Evolutionary conservation across 2,329 filamentous ascomycete species (phyloP).

Genomic region (Fonsecaea erecta): DNA sequence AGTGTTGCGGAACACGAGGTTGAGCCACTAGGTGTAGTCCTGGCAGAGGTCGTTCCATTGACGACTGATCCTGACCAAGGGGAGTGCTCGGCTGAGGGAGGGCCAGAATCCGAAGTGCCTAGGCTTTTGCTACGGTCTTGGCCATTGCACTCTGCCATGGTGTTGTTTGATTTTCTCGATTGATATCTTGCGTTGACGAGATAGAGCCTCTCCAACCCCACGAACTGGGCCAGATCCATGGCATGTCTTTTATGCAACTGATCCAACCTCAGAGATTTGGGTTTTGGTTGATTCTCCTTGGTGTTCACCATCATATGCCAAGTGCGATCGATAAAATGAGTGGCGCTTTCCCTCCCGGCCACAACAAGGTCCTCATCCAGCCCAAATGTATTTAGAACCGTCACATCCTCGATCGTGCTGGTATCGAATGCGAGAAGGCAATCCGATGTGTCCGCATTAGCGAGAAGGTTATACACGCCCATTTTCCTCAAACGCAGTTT

Average conservation of each 20-base stretch:
- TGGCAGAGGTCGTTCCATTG: constrained; percentile 24
- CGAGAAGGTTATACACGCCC: constrained; percentile 63
- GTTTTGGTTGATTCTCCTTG: constrained; percentile 37
- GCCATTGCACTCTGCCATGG: neutral
- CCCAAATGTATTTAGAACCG: constrained; percentile 59
- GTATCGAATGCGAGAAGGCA: constrained; percentile 53
- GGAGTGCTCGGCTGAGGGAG: constrained; percentile 33
- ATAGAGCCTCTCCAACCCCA: constrained; percentile 57
- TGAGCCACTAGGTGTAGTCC: constrained; percentile 37
- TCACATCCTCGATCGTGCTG: constrained; percentile 53
- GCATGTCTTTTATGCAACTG: constrained; percentile 51
- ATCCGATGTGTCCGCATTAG: constrained; percentile 53
- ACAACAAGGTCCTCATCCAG: constrained; percentile 41
- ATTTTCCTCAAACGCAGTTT: constrained; percentile 56
- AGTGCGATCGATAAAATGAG: constrained; percentile 61
- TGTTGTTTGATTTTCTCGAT: constrained; percentile 3
- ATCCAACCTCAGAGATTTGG: constrained; percentile 58
- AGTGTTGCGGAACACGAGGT: neutral
- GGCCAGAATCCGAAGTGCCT: constrained; percentile 2
- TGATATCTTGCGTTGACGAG: constrained; percentile 49
- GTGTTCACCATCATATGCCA: constrained; percentile 47
- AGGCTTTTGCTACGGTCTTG: neutral
- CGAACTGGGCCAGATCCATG: constrained; percentile 49
- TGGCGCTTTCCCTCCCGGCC: constrained; percentile 40
- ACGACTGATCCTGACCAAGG: constrained; percentile 37